Base-by-base conservation (phyloP, 768 basidiomycete species). In the Xerocomus potaroensis region DNA sequence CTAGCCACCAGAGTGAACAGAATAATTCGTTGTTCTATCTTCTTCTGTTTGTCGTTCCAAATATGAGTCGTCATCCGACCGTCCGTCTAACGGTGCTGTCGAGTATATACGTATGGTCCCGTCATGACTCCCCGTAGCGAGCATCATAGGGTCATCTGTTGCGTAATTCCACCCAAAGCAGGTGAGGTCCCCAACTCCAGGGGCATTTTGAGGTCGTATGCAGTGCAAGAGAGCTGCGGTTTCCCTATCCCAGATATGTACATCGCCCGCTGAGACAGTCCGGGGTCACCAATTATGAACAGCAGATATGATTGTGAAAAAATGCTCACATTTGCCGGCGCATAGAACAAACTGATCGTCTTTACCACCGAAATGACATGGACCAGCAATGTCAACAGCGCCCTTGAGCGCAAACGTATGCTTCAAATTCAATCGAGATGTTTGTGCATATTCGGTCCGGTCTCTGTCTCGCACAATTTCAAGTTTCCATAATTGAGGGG, bases 171-270 rank as follows among this genome's bases (percentile, higher is more conserved):
- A 91, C 12, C 85, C 84, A 32, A 90, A 77, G 50, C 84, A 86
- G 8, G 89, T 90, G 48, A 91, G 59, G 58, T 89, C 87, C 21
- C 83, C 84, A 2, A 43, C 51, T 4, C 79, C 76, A 24, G 77
- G 74, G 10, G 54, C 21, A 15, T 54, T 60, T 12, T 81, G 83
- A 23, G 80, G 75, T 12, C 76, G 79, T 54, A 91, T 74, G 51
- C 81, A 76, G 51, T 88, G 87, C 3, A 91, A 70, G 1, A 88
- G 68, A 8, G 79, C 74, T 5, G 78, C 89, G 10, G 84, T 84
- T 66, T 90, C 87, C 49, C 81, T 79, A 57, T 91, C 89, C 89
- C 89, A 91, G 11, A 91, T 86, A 58, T 87, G 83, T 12, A 91
- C 82, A 56, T 89, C 85, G 4, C 89, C 89, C 50, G 78, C 88